Evolutionary conservation across 75 land plant genomes (phyloP).

Genomic region (Adiantum capillusveneris): DNA sequence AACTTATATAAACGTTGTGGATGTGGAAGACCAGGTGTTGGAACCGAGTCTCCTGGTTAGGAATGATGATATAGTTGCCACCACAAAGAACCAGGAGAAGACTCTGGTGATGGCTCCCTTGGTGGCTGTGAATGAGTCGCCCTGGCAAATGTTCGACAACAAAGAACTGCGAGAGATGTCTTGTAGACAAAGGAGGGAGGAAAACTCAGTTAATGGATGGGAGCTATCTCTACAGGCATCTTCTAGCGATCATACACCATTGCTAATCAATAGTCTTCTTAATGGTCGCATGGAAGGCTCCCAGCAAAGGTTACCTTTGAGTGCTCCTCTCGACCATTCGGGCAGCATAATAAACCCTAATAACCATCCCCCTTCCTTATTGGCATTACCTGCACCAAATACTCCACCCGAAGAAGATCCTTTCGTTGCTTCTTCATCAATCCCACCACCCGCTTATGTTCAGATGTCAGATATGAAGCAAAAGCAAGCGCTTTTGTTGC

Average conservation of each 20-base stretch:
- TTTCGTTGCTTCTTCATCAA: conserved; percentile 60
- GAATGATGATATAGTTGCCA: too few species aligned
- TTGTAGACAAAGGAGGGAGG: too few species aligned
- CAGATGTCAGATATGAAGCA: conserved; percentile 83
- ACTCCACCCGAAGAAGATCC: conserved; percentile 59
- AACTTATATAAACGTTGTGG: too few species aligned
- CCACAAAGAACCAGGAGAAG: too few species aligned
- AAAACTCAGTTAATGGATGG: too few species aligned
- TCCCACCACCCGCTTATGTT: conserved; percentile 85
- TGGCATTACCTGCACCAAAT: conserved; percentile 80
- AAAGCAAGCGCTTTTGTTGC: conserved; percentile 68
- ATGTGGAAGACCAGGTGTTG: too few species aligned
- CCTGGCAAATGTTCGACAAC: too few species aligned
- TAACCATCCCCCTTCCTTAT: conserved; percentile 26
- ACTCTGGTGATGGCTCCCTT: too few species aligned
- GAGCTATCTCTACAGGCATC: background rate
- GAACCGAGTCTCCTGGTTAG: too few species aligned
- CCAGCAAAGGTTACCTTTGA: background rate
- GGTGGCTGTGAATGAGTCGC: too few species aligned
- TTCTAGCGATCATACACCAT: conserved; percentile 32
- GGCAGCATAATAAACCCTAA: conserved; percentile 69
- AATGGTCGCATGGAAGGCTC: conserved; percentile 15
- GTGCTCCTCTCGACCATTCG: conserved; percentile 51
- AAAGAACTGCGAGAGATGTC: too few species aligned
- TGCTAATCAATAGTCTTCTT: conserved; percentile 32